A percentile compares a stretch with the other conserved stretches of the same genome.
Conservation (phyloP, 73 alveolate species). For the Uronychia binucleata region DNA sequence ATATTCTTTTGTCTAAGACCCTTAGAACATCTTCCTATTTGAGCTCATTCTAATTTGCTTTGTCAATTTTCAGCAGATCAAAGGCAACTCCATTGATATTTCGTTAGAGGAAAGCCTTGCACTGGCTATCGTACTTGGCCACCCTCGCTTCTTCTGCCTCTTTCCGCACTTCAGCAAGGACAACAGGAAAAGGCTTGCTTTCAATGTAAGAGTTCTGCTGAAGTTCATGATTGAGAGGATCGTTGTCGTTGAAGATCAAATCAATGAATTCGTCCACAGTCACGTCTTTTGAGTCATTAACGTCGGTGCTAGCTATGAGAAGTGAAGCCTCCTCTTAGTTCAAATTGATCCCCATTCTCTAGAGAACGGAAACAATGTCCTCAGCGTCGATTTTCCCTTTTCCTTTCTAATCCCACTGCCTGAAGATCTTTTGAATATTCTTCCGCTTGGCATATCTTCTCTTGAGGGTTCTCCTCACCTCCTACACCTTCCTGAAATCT, state of each 20-base stretch:
- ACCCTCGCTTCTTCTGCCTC: slow-evolving; percentile 15
- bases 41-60: neutral
- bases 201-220: neutral
- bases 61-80: slow-evolving; percentile 19
- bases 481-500: slow-evolving; percentile 87
- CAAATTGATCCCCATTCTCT: slow-evolving; percentile 91
- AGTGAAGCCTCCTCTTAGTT: slow-evolving; percentile 92
- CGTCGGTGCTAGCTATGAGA: slow-evolving; percentile 88
- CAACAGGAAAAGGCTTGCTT: neutral
- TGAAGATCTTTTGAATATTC: slow-evolving; percentile 83
- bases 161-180: slow-evolving; percentile 20
- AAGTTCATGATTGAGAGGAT: neutral
- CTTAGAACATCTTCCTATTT: slow-evolving; percentile 14
- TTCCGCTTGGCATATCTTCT: slow-evolving; percentile 92
- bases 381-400: slow-evolving; percentile 73
- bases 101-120: slow-evolving; percentile 34
- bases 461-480: slow-evolving; percentile 90
- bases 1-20: slow-evolving; percentile 31
- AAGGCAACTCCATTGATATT: slow-evolving; percentile 25
- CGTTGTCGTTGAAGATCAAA: slow-evolving; percentile 62
- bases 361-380: slow-evolving; percentile 88
- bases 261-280: slow-evolving; percentile 91
- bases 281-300: slow-evolving; percentile 76
- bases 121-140: slow-evolving; percentile 9
- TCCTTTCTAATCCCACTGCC: slow-evolving; percentile 88